Percentiles rank a stretch among this genome's conserved stretches.
These are phyloP conservation scores for Zizania latifolia DNA, from an alignment of 176 grass and related monocot genomes.

Conservation along the genomic window DNA sequence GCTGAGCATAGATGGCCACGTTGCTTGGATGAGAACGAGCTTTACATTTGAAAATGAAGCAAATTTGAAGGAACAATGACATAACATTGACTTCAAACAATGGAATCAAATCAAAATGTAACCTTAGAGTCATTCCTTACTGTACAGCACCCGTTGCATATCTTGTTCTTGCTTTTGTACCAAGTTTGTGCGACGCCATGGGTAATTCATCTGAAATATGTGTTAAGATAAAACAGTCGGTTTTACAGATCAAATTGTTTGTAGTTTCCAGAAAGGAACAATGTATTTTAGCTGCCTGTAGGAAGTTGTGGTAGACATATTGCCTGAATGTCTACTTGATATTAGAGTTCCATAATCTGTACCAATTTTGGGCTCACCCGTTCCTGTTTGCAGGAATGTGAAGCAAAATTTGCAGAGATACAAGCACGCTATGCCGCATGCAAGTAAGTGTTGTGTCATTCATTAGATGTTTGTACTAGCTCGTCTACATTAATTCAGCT, in stretches of 20 bases:
- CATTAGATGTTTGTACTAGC: slow-evolving; percentile 6
- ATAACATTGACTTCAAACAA: slow-evolving; percentile 12
- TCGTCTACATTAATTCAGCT: neutral
- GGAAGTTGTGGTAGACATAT: slow-evolving; percentile 7
- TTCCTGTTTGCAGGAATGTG: slow-evolving; percentile 64
- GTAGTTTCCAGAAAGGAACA: neutral
- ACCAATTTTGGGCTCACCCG: neutral
- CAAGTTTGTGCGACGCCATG: neutral
- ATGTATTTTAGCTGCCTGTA: neutral
- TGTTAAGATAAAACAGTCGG: neutral
- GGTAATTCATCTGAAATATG: too few species aligned
- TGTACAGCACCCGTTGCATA: neutral
- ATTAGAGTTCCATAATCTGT: neutral
- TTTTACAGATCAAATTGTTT: slow-evolving; percentile 13
- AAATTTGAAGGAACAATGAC: neutral
- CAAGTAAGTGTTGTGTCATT: slow-evolving; percentile 51
- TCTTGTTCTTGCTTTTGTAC: neutral
- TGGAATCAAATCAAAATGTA: neutral
- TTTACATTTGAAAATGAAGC: neutral
- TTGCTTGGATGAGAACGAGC: neutral
- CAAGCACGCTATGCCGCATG: slow-evolving; percentile 60
- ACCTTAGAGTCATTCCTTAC: neutral
- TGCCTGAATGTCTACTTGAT: neutral
- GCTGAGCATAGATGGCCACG: neutral
- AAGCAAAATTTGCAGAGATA: slow-evolving; percentile 74